Evolutionary conservation across 1,284 basidiomycete genomes (phyloP).

Genomic region (Nidula niveotomentosa): DNA sequence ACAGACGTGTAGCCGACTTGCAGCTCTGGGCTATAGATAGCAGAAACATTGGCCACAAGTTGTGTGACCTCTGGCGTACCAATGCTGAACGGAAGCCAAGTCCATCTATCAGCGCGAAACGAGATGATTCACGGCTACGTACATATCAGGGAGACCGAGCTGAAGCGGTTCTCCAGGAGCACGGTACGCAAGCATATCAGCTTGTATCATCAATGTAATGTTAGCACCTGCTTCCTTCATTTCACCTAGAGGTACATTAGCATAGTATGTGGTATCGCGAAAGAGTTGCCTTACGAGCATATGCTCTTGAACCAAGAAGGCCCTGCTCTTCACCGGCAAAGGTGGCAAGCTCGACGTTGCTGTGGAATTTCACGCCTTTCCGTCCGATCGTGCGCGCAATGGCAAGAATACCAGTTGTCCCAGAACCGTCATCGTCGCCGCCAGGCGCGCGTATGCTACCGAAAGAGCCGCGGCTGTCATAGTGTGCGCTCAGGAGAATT

Average conservation of each 20-base stretch:
- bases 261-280: background rate
- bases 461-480: conserved; percentile 86
- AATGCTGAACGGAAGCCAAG: conserved; percentile 46
- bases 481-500: conserved; percentile 79
- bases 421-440: conserved; percentile 81
- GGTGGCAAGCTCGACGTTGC: conserved; percentile 67
- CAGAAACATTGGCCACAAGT: conserved; percentile 72
- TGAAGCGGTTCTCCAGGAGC: conserved; percentile 74
- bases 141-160: conserved; percentile 73
- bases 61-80: conserved; percentile 76
- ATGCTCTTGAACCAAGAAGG: conserved; percentile 62
- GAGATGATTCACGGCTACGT: conserved; percentile 13
- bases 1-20: conserved; percentile 72
- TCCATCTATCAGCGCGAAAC: background rate
- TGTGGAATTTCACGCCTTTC: conserved; percentile 60
- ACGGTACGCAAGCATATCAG: conserved; percentile 87
- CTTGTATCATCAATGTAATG: conserved; percentile 81
- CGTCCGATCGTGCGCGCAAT: conserved; percentile 72
- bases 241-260: conserved; percentile 38
- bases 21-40: conserved; percentile 81
- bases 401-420: conserved; percentile 72
- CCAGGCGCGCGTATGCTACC: conserved; percentile 73
- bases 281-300: conserved; percentile 49
- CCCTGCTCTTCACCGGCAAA: conserved; percentile 80
- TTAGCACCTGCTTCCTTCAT: conserved; percentile 58